These are phyloP conservation scores for Trematosphaeria pertusa DNA, from an alignment of 2,329 filamentous ascomycete genomes.

Conservation along the genomic window DNA sequence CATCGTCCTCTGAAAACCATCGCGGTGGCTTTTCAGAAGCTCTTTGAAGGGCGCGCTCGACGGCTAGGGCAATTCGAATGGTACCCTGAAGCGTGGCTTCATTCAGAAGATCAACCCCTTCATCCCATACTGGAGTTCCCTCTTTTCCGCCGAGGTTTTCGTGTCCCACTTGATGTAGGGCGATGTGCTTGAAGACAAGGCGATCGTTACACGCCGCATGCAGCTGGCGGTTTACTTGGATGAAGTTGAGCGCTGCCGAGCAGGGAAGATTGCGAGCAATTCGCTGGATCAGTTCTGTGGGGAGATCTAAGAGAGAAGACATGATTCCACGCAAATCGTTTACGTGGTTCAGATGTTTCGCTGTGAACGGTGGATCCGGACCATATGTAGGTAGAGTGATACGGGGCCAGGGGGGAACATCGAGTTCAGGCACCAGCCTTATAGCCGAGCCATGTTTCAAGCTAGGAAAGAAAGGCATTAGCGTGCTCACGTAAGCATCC, in stretches of 20 bases:
- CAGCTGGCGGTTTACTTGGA: constrained; percentile 19
- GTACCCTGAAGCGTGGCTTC: constrained; percentile 11
- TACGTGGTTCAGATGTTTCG: no score
- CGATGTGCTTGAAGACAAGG: constrained; percentile 25
- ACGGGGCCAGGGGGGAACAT: no score
- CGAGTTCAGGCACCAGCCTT: no score
- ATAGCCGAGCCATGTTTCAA: no score
- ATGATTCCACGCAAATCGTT: no score
- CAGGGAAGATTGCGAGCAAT: constrained; percentile 26
- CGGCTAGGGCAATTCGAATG: constrained; percentile 23
- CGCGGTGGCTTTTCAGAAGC: background rate
- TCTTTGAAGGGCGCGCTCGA: constrained; percentile 15
- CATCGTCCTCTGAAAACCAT: constrained; percentile 4
- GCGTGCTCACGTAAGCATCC: no score
- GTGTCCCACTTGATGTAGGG: constrained; percentile 3
- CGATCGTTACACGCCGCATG: constrained; percentile 22
- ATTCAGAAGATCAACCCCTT: constrained; percentile 13
- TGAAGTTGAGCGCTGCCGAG: constrained; percentile 21
- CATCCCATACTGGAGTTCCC: constrained; percentile 12
- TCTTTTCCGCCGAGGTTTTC: background rate
- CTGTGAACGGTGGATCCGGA: no score
- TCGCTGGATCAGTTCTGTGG: constrained; percentile 28
- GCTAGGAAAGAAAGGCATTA: no score
- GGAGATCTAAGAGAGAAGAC: constrained; percentile 14
- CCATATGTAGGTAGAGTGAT: no score